Percentiles rank a stretch among this genome's conserved stretches.
These are phyloP conservation scores for Echria macrotheca DNA, from an alignment of 495 filamentous ascomycete species.

Conservation along the genomic window DNA sequence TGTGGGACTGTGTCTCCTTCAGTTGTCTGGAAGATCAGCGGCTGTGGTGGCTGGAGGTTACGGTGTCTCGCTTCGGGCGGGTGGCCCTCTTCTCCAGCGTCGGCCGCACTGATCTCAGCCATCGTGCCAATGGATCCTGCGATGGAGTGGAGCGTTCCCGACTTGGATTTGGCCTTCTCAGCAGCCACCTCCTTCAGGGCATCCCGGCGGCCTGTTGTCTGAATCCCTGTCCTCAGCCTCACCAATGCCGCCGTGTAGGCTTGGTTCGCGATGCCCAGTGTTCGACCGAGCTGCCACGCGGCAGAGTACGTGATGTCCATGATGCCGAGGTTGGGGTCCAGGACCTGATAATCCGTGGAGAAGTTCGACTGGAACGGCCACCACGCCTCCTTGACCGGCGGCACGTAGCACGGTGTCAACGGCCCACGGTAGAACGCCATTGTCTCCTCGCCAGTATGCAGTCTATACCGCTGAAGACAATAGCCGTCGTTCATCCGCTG, in stretches of 20 bases:
- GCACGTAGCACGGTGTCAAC: slow-evolving; percentile 25
- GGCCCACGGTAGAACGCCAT: slow-evolving; percentile 39
- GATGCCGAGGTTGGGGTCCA: slow-evolving; percentile 37
- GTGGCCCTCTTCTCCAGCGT: not conserved
- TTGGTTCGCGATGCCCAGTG: slow-evolving; percentile 28
- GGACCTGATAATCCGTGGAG: slow-evolving; percentile 36
- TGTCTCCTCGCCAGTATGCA: slow-evolving; percentile 38
- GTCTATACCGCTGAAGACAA: slow-evolving; percentile 28
- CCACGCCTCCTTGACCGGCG: slow-evolving; percentile 14
- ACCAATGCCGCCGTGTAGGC: slow-evolving; percentile 24
- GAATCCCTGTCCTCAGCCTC: slow-evolving; percentile 20
- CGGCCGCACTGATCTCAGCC: not conserved
- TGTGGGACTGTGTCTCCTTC: not conserved
- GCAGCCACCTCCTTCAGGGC: not conserved
- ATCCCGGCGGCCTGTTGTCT: not conserved
- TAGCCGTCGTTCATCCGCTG: slow-evolving; percentile 38
- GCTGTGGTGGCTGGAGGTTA: not conserved
- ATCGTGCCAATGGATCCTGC: not conserved
- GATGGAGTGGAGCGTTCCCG: not conserved
- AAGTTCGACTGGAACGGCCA: slow-evolving; percentile 28
- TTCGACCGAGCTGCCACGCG: slow-evolving; percentile 44
- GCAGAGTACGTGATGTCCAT: slow-evolving; percentile 45
- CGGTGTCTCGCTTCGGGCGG: not conserved
- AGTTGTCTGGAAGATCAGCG: not conserved
- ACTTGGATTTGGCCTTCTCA: not conserved